phyloP scores from a whole-genome alignment of 1,139 yeast species.

The Suhomyces atakaporum region DNA sequence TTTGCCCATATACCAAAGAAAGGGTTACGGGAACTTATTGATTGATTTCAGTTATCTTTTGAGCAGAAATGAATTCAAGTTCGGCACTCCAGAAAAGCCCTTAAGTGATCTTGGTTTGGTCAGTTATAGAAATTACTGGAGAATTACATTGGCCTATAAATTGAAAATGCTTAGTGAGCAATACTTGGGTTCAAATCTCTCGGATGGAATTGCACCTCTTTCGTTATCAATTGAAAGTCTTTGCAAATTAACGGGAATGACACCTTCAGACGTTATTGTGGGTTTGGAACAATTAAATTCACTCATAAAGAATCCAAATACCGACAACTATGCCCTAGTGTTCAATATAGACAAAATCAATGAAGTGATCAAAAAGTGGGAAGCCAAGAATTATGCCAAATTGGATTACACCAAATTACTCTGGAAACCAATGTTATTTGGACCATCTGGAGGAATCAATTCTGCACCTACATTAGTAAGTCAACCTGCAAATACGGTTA shows the following conservation, averaged over 20 bases:
- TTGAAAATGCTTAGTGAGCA: conserved; percentile 33
- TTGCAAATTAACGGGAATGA: conserved; percentile 79
- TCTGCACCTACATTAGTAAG: conserved; percentile 55
- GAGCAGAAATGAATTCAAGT: conserved; percentile 69
- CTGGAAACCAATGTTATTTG: conserved; percentile 84
- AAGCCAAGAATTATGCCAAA: conserved; percentile 52
- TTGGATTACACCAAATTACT: conserved; percentile 55
- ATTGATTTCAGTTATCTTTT: conserved; percentile 88
- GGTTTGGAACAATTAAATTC: conserved; percentile 79
- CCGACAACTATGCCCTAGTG: conserved; percentile 53
- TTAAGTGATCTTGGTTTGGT: conserved; percentile 81
- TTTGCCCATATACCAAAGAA: conserved; percentile 81
- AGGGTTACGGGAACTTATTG: conserved; percentile 85
- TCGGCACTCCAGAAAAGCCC: conserved; percentile 96
- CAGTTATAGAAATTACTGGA: conserved; percentile 90
- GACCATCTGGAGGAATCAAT: conserved; percentile 80
- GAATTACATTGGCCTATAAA: conserved; percentile 55
- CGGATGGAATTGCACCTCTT: not conserved
- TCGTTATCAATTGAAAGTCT: conserved; percentile 58
- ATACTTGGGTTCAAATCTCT: conserved; percentile 17
- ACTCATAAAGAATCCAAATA: conserved; percentile 47
- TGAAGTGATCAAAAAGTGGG: conserved; percentile 53
- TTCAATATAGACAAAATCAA: conserved; percentile 52
- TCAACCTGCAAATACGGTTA: no score
- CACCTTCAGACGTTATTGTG: conserved; percentile 79